These are phyloP conservation scores for Ophiocordyceps camponoti-floridani DNA, from an alignment of 2,329 filamentous ascomycete genomes.

Conservation along the genomic window DNA sequence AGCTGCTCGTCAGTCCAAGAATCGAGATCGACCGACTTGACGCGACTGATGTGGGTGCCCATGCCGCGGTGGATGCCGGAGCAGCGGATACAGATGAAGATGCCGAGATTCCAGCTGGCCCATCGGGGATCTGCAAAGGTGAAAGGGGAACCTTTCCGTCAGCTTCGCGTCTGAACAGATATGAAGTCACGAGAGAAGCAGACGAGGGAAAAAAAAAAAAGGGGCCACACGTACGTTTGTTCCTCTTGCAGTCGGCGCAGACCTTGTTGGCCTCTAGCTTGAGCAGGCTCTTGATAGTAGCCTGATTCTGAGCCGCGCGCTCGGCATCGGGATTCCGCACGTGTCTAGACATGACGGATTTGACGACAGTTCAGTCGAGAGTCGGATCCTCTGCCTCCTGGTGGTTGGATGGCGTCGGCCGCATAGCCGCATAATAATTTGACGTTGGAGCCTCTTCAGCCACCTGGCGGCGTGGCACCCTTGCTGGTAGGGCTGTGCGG, in stretches of 20 bases:
- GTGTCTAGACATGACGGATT: slow-evolving; percentile 56
- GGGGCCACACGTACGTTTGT: slow-evolving; percentile 57
- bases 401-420: not conserved
- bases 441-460: not conserved
- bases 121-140: slow-evolving; percentile 65
- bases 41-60: slow-evolving; percentile 95
- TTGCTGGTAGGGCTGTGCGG: not conserved
- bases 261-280: slow-evolving; percentile 93
- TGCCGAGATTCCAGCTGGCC: slow-evolving; percentile 96
- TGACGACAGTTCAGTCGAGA: not conserved
- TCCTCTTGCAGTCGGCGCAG: slow-evolving; percentile 96
- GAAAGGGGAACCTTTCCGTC: not conserved
- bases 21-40: slow-evolving; percentile 96
- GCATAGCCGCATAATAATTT: not conserved
- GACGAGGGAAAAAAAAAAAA: not conserved
- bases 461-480: not conserved
- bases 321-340: slow-evolving; percentile 63
- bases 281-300: slow-evolving; percentile 83
- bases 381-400: not conserved
- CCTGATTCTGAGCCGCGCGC: slow-evolving; percentile 80
- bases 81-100: slow-evolving; percentile 96
- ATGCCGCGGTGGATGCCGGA: slow-evolving; percentile 97
- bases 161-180: too few species aligned
- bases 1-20: slow-evolving; percentile 98
- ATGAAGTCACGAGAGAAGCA: slow-evolving; percentile 4